Conservation (phyloP, 2,329 filamentous ascomycete genomes). For the Neospermospora avenae region DNA sequence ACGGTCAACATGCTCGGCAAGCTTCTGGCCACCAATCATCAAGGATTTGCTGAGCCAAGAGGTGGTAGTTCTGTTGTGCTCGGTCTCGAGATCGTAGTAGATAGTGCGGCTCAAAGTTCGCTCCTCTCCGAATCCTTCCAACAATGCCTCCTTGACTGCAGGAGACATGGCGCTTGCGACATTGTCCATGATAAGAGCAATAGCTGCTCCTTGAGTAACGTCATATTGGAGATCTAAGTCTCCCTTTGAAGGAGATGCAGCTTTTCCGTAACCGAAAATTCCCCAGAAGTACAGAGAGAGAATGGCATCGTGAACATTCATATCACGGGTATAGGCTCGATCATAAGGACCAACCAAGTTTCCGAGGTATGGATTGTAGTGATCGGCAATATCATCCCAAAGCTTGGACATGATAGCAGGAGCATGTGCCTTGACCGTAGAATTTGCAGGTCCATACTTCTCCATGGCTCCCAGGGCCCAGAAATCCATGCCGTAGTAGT, state of each 20-base stretch:
- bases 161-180: conserved; percentile 33
- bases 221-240: conserved; percentile 43
- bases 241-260: conserved; percentile 38
- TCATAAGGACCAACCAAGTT: conserved; percentile 65
- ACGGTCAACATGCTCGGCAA: conserved; percentile 39
- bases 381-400: conserved; percentile 48
- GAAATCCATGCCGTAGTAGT: conserved; percentile 56
- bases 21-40: conserved; percentile 42
- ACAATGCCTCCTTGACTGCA: conserved; percentile 34
- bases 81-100: conserved; percentile 36
- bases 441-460: conserved; percentile 53
- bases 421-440: conserved; percentile 50
- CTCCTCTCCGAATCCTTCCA: conserved; percentile 36
- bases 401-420: conserved; percentile 48
- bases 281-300: conserved; percentile 44
- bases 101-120: conserved; percentile 38
- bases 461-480: conserved; percentile 46
- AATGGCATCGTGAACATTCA: conserved; percentile 46
- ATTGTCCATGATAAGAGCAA: conserved; percentile 40
- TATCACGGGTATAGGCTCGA: conserved; percentile 58
- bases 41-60: conserved; percentile 42
- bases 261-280: conserved; percentile 40
- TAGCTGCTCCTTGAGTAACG: conserved; percentile 39
- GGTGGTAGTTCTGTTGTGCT: conserved; percentile 35
- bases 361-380: conserved; percentile 56